phyloP scores from a whole-genome alignment of 495 filamentous ascomycete species.

The Penicillium silybi region DNA sequence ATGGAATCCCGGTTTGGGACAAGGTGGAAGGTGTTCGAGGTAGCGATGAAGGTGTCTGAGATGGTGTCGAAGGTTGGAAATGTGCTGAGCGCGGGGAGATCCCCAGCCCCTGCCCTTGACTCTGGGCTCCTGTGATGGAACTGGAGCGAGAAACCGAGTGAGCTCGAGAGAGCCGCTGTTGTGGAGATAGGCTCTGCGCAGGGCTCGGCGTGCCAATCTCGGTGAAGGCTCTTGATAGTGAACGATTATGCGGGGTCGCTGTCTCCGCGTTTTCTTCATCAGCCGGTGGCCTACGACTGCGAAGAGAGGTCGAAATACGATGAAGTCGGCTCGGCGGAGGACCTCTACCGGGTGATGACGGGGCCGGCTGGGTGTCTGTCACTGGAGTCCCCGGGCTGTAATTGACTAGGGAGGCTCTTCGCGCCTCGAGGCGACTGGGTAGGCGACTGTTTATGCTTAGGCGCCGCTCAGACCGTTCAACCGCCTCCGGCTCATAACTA shows the following conservation, averaged over 20 bases:
- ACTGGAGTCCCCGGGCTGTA: conserved; percentile 20
- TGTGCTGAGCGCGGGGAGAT: conserved; percentile 21
- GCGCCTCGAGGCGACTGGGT: conserved; percentile 67
- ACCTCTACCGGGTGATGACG: conserved; percentile 26
- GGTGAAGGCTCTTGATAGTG: conserved; percentile 38
- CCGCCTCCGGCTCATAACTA: conserved; percentile 41
- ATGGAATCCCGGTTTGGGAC: conserved; percentile 38
- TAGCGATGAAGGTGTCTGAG: conserved; percentile 24
- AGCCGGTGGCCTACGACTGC: conserved; percentile 27
- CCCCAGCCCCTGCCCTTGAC: conserved; percentile 22
- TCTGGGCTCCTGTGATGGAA: conserved; percentile 18
- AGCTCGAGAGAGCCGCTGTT: conserved; percentile 40
- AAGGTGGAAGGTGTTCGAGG: conserved; percentile 39
- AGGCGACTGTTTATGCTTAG: conserved; percentile 57
- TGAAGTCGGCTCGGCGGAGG: conserved; percentile 33
- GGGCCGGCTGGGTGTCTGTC: conserved; percentile 23
- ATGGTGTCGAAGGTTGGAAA: conserved; percentile 14
- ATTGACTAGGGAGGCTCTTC: conserved; percentile 59
- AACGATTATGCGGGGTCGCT: conserved; percentile 23
- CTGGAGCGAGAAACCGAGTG: conserved; percentile 33
- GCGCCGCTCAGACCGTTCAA: conserved; percentile 26
- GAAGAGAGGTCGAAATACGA: conserved; percentile 38
- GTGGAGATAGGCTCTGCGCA: conserved; percentile 26
- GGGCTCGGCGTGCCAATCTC: conserved; percentile 31
- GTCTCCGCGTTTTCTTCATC: conserved; percentile 32